These are phyloP conservation scores for Nicotiana benthamiana DNA, from an alignment of 257 asterid genomes.

Conservation along the genomic window DNA sequence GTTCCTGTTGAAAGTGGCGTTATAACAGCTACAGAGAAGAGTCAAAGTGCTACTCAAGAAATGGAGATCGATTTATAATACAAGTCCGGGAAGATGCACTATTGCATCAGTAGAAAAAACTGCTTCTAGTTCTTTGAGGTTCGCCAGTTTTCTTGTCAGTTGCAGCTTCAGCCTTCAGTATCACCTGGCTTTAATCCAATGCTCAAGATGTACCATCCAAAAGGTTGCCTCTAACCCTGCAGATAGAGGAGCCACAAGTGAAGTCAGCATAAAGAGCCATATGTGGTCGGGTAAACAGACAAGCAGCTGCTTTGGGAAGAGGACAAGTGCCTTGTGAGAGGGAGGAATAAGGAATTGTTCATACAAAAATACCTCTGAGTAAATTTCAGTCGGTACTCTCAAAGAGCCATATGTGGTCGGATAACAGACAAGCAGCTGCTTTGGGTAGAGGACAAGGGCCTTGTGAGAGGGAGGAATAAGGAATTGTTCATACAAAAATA, in stretches of 20 bases:
- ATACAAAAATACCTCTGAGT: background rate
- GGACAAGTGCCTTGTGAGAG: background rate
- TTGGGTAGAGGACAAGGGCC: background rate
- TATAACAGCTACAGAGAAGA: slow-evolving; percentile 23
- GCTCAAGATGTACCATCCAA: slow-evolving; percentile 23
- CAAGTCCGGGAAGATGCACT: slow-evolving; percentile 34
- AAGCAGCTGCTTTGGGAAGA: background rate
- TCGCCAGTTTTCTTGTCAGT: slow-evolving; percentile 32
- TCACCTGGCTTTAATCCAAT: slow-evolving; percentile 10
- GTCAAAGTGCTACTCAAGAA: slow-evolving; percentile 28
- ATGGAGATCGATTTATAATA: slow-evolving; percentile 56
- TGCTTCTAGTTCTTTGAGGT: slow-evolving; percentile 23
- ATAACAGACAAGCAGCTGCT: background rate
- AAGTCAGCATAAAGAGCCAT: slow-evolving; percentile 17
- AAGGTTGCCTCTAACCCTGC: slow-evolving; percentile 14
- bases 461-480: background rate
- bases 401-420: background rate
- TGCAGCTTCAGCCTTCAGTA: slow-evolving; percentile 28
- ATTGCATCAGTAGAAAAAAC: slow-evolving; percentile 20
- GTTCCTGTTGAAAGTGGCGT: slow-evolving; percentile 22
- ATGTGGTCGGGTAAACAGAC: background rate
- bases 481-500: background rate
- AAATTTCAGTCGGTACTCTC: background rate
- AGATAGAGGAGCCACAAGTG: slow-evolving; percentile 31
- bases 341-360: background rate